These are phyloP conservation scores for Tetraselmis chui DNA, from an alignment of 139 green algal species.

Conservation along the genomic window DNA sequence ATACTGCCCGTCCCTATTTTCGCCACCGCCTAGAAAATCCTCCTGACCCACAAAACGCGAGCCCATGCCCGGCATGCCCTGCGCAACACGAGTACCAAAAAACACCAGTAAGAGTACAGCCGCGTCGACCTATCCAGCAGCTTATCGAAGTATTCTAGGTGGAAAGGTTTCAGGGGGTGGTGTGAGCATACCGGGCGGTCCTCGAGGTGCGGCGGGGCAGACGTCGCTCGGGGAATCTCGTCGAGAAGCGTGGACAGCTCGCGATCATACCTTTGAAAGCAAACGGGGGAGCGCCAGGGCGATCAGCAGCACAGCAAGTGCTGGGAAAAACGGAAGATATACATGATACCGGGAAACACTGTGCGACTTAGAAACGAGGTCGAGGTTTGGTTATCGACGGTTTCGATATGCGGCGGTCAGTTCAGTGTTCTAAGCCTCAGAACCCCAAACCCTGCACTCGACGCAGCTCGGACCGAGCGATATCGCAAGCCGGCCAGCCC, in stretches of 20 bases:
- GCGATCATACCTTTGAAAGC: conserved; percentile 21
- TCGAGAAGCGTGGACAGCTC: conserved; percentile 67
- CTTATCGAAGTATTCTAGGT: too few relatives aligned
- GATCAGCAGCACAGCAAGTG: not conserved
- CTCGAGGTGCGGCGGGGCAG: conserved; percentile 70
- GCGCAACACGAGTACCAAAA: too few relatives aligned
- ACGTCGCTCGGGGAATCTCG: conserved; percentile 74
- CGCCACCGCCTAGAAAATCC: not conserved
- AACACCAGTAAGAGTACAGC: too few relatives aligned
- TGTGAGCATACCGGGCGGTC: conserved; percentile 39
- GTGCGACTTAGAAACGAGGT: too few relatives aligned
- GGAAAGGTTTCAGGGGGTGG: too few relatives aligned
- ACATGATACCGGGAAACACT: too few relatives aligned
- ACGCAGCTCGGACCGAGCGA: not conserved
- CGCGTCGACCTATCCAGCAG: too few relatives aligned
- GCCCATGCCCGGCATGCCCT: conserved; percentile 39
- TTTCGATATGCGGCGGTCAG: too few relatives aligned
- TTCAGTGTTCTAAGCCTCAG: not conserved
- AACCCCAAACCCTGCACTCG: not conserved
- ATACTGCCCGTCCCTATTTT: conserved; percentile 3
- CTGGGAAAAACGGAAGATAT: not conserved
- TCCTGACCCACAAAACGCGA: conserved; percentile 36
- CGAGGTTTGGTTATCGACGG: too few relatives aligned
- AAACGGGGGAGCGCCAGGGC: not conserved
- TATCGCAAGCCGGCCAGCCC: not conserved